Base-by-base conservation (phyloP, 441 rosid species). In the Arabidopsis lyrata region DNA sequence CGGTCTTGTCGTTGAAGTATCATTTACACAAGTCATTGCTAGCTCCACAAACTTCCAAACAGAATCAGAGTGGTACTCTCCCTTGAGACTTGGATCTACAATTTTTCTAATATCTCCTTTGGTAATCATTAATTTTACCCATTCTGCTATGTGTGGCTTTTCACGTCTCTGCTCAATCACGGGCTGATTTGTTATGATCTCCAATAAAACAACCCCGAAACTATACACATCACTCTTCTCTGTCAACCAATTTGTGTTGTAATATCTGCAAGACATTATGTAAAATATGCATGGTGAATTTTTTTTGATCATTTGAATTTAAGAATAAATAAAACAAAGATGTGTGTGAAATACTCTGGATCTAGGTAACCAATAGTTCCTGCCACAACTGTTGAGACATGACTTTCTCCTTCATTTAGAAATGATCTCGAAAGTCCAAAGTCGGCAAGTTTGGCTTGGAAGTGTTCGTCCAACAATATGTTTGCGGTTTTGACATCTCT, bases 21-120 rank as follows among this genome's bases (percentile, higher is more conserved):
- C 27, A 29, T 78, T 66, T 18, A 84, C 68, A 77, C 92, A 85
- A 31, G 84, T 62, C 82, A 84, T 58, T 52, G 88, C 92, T 57
- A 86, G 69, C 50, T 87, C 91, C 63, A 85, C 72, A 16, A 70
- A 75, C 76, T 81, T 90, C 91, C 90, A 86, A 6, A 54, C 80
- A 5, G 88, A 83, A 60, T 86, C 84, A 9, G 59, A 56, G 32
- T 86, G 75, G 45, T 79, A 80, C 24, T 81, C 81, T 20, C 81
- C 90, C 0, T 70, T 11, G 11, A 88, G 59, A 50, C 75, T 83
- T 42, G 87, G 81, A 83, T 88, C 97, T 3, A 81, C 74, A 13
- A 80, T 73, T 41, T 70, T 76, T 55, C 56, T 50, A 10, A 87
- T 72, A 64, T 87, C 89, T 2, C 89, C 92, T n/a, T 63, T 81